Evolutionary conservation across 2,329 filamentous ascomycete species (phyloP), one percentile per base, ranked within the genome.

Genomic region (Calonectria pseudoturangicola): DNA sequence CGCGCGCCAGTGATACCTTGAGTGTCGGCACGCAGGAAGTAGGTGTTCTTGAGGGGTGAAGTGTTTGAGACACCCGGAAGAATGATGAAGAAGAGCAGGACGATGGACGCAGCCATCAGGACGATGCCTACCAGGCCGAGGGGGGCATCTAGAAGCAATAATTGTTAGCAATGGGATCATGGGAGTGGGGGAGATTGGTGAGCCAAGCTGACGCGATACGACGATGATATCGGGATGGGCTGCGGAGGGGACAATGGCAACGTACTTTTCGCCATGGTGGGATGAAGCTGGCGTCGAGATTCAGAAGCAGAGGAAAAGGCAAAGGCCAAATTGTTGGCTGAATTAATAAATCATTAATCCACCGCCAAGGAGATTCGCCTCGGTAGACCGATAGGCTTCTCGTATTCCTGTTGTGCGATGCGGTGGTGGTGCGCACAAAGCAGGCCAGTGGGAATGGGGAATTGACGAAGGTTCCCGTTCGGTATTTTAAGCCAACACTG

Each of bases 11-110:
- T 87, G 81, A 98, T 95, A 81, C 88, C 91, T 39, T 86, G 87
- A 0, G 96, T 98, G 81, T 94, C 90, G 79, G 94, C 94, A 81
- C 93, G 89, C 39, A 98, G 91, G 88, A 98, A 98, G 85, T 95
- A 98, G 76, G 95, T 95, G 72, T 92, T 86, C 83, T 93, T 91
- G 68, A 97, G 87, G 2, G 90, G 90, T 8, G 86, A 81, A n/a
- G 83, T 82, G 73, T 83, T 74, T n/a, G 85, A 84, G 58, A 91
- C 82, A 71, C 87, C 91, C 21, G 88, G 85, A 47, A 93, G 87
- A 79, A 93, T 88, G 76, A 91, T 83, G 85, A 92, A 91, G 83
- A 88, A 89, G 66, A 91, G 86, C 79, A 92, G 82, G 39, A 91
- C 84, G 51, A 90, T 84, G 41, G 89, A 88, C 62, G 82, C 84